Evolutionary conservation across 2,329 filamentous ascomycete genomes (phyloP).

Genomic region (Ambrosiella xylebori): DNA sequence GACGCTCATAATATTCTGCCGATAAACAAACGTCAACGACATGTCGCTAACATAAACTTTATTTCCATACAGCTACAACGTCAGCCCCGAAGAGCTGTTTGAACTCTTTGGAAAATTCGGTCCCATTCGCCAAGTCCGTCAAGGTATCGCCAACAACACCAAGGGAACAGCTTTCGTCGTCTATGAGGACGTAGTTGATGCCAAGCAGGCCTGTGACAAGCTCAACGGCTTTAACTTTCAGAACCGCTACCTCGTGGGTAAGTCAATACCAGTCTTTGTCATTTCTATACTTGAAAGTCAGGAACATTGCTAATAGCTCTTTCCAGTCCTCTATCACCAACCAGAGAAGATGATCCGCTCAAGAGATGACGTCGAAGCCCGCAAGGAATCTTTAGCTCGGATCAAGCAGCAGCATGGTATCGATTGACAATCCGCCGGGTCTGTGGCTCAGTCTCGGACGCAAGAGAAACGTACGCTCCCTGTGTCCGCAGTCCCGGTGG

Average conservation of each 20-base stretch:
- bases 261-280: conserved; percentile 22
- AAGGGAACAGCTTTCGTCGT: conserved; percentile 98
- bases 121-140: conserved; percentile 90
- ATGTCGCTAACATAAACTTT: background rate
- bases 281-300: background rate
- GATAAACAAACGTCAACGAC: no score
- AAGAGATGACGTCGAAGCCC: conserved; percentile 84
- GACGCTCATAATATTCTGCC: no score
- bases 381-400: conserved; percentile 93
- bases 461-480: conserved; percentile 13
- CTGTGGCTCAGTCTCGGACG: conserved; percentile 31
- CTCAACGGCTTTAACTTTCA: conserved; percentile 99
- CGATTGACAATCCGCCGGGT: conserved; percentile 78
- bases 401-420: conserved; percentile 96
- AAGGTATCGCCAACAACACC: conserved; percentile 91
- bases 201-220: conserved; percentile 97
- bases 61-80: conserved; percentile 63
- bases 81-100: conserved; percentile 93
- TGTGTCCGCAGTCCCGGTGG: conserved; percentile 12
- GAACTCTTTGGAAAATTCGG: conserved; percentile 98
- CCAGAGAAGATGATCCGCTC: conserved; percentile 57
- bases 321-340: conserved; percentile 43
- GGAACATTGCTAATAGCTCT: background rate
- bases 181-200: conserved; percentile 98
- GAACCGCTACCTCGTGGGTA: conserved; percentile 95